Evolutionary conservation across 148 eudicot species (phyloP).

Genomic region (Limonium bicolor): DNA sequence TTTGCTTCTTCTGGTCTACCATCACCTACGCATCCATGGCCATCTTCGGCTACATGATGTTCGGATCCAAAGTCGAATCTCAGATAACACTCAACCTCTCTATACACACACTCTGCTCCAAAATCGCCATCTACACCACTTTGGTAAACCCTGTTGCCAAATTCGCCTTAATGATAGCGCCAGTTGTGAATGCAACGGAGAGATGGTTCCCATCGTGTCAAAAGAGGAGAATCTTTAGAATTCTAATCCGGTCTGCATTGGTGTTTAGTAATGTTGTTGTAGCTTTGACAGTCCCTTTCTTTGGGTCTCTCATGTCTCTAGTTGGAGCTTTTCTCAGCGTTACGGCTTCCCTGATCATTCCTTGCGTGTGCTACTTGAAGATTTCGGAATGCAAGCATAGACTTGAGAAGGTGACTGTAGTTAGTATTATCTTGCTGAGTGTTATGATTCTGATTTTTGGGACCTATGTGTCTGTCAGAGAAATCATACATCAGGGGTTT

Average conservation of each 20-base stretch:
- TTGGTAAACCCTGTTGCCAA: slow-evolving; percentile 34
- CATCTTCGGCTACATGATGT: slow-evolving; percentile 31
- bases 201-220: slow-evolving; percentile 19
- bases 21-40: slow-evolving; percentile 36
- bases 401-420: slow-evolving; percentile 13
- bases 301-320: slow-evolving; percentile 33
- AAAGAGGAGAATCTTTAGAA: slow-evolving; percentile 15
- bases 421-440: slow-evolving; percentile 15
- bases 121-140: slow-evolving; percentile 38
- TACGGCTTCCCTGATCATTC: slow-evolving; percentile 25
- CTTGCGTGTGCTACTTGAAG: slow-evolving; percentile 48
- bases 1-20: slow-evolving; percentile 33
- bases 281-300: slow-evolving; percentile 30
- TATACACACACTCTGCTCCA: slow-evolving; percentile 16
- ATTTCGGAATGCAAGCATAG: slow-evolving; percentile 14
- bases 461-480: slow-evolving; percentile 26
- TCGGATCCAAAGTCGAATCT: slow-evolving; percentile 25
- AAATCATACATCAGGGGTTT: slow-evolving; percentile 11
- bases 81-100: slow-evolving; percentile 43
- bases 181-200: slow-evolving; percentile 25
- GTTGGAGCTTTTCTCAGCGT: slow-evolving; percentile 35
- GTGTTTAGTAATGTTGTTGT: slow-evolving; percentile 27
- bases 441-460: slow-evolving; percentile 22
- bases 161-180: slow-evolving; percentile 40
- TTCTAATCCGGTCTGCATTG: slow-evolving; percentile 19